phyloP scores from a whole-genome alignment of 345 rosid genomes.

The Acer negundo region DNA sequence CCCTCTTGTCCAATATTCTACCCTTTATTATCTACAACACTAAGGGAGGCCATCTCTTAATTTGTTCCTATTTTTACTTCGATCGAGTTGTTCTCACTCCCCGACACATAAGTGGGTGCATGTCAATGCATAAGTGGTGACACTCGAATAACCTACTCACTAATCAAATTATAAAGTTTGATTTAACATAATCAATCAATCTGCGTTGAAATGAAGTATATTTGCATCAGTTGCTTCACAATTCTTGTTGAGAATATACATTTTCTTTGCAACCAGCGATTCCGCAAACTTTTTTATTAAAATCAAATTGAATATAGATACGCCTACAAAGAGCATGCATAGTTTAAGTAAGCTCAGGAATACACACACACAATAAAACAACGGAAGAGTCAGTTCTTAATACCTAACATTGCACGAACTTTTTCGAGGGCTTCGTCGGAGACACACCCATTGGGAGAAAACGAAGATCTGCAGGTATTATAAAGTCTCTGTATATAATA shows the following conservation, averaged over 20 bases:
- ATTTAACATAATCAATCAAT: not conserved
- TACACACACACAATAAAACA: not conserved
- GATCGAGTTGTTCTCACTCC: no score
- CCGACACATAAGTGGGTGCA: not conserved
- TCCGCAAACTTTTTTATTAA: not conserved
- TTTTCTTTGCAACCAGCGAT: not conserved
- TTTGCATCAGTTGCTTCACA: not conserved
- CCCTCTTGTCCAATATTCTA: no score
- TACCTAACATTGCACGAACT: slow-evolving; percentile 74
- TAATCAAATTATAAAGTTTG: not conserved
- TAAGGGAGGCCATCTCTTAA: no score
- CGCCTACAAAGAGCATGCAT: not conserved
- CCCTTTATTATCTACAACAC: no score
- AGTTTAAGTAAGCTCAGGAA: not conserved
- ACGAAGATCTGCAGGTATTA: slow-evolving; percentile 69
- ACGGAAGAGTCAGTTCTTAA: slow-evolving; percentile 11
- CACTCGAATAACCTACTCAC: not conserved
- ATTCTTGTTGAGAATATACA: not conserved
- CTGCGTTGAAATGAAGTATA: not conserved
- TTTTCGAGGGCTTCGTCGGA: slow-evolving; percentile 78
- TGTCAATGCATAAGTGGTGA: not conserved
- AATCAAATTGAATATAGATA: no score
- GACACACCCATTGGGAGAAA: slow-evolving; percentile 67
- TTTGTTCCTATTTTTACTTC: no score
- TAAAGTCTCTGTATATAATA: slow-evolving; percentile 77